Base-by-base conservation (phyloP, 2,329 filamentous ascomycete genomes). In the Penicillium sp. region DNA sequence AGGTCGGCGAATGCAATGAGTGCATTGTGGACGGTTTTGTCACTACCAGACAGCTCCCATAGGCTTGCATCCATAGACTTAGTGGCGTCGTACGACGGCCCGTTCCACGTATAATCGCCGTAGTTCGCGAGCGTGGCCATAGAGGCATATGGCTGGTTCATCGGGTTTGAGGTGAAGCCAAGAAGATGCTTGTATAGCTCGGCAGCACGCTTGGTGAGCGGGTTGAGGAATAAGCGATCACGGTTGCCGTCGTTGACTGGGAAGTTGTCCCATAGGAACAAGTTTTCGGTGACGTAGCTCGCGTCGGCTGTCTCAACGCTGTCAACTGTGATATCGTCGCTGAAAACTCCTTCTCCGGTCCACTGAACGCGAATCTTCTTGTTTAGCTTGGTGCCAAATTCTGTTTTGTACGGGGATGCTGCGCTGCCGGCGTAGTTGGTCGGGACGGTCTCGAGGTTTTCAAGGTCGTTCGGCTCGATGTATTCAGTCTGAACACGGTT, bases 221-320 rank as follows among this genome's bases (percentile, higher is more conserved):
- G 65, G 54, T 67, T 67, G n/a, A 67, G 61, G 57, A 67, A 67
- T 2, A 67, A 51, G 4, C 60, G 64, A 35, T 63, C 45, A n/a
- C 60, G 62, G 31, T 58, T 63, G 25, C 54, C 62, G 21, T 67
- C 65, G 45, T 67, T 67, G 19, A 67, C 65, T n/a, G 65, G 65
- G 58, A 67, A 67, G 33, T 67, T 67, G 41, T 67, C 64, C 65
- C 65, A 67, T 6, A 67, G 12, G 51, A 57, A 67, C 19, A 67
- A 21, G 9, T 67, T 67, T 7, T 67, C 64, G 12, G 65, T 67
- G 15, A 61, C 60, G 8, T 67, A 67, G 15, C 62, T 67, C 13
- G 9, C 13, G 47, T 54, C 54, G 7, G 65, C 64, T 5, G 6
- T n/a, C 12, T n/a, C 2, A 6, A 43, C 38, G 19, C 50, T 52